Evolutionary conservation across 768 basidiomycete genomes (phyloP), one percentile per base, ranked within the genome.

Genomic region (Suillus subluteus): DNA sequence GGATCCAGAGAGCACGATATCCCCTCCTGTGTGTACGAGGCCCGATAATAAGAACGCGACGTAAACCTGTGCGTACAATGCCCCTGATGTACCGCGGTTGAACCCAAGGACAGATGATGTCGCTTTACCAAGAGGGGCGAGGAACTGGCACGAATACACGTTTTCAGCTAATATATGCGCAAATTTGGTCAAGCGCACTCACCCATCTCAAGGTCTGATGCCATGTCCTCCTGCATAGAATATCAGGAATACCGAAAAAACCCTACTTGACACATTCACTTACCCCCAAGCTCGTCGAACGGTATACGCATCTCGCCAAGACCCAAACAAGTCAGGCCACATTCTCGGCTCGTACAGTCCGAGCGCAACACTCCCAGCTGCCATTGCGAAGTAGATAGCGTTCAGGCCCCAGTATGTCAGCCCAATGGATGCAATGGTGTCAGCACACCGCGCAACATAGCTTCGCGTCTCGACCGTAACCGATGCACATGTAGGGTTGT

Each of bases 211-310:
- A 52, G 41, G 73, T 65, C 63, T 82, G 81, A 66, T 83, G 82
- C 80, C 81, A 82, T 0, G 73, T 70, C 38, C 73, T 73, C 21
- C 80, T 79, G 61, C 2, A 12, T 43, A 21, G 26, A 37, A 62
- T 12, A 63, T 9, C 38, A 26, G 62, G 26, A 59, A 56, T 18
- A 54, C 50, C 32, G 11, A 44, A 67, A 44, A n/a, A 26, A 21
- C 16, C 52, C 32, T 48, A 58, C 21, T 26, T 6, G 18, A 32
- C 21, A 48, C 15, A 61, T 37, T 58, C 8, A 73, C 80, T 68
- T 67, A 82, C 81, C 82, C 77, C 83, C 82, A 83, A 35, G 80
- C 75, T 7, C 74, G 73, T 21, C 79, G 76, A 16, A 84, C 63
- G 2, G 80, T 80, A 66, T 79, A 82, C 8, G 78, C 79, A 32